These are phyloP conservation scores for Pyrrhoderma noxium DNA, from an alignment of 1,284 basidiomycete genomes.

Conservation along the genomic window DNA sequence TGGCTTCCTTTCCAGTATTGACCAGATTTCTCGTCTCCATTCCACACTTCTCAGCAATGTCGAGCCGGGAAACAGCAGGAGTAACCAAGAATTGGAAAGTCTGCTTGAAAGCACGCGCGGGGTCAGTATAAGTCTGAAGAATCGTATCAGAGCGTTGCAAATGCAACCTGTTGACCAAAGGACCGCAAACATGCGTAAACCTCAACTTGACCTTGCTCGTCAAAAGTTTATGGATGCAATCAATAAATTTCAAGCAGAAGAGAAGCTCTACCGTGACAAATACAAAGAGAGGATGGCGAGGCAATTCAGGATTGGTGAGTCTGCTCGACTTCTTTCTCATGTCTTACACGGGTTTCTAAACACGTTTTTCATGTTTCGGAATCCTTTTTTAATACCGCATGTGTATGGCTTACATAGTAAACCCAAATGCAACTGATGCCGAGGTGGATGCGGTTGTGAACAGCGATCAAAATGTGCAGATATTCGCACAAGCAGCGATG, in stretches of 20 bases:
- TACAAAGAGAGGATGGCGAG: constrained; percentile 94
- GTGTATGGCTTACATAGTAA: constrained; percentile 45
- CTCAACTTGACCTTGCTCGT: constrained; percentile 67
- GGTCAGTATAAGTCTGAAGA: constrained; percentile 68
- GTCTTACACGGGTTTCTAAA: not conserved
- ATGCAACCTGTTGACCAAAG: constrained; percentile 63
- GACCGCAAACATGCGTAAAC: constrained; percentile 21
- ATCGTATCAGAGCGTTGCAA: constrained; percentile 74
- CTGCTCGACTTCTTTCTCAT: not conserved
- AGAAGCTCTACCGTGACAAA: constrained; percentile 88
- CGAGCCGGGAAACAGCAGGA: constrained; percentile 61
- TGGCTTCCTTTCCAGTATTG: constrained; percentile 64
- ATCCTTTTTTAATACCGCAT: not conserved
- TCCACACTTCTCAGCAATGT: constrained; percentile 72
- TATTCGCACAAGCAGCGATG: constrained; percentile 92
- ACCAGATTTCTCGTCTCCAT: constrained; percentile 64
- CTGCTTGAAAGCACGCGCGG: constrained; percentile 74
- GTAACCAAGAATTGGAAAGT: constrained; percentile 61
- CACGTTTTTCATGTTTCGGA: not conserved
- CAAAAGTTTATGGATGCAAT: constrained; percentile 83
- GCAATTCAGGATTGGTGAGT: constrained; percentile 88
- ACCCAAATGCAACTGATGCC: constrained; percentile 90
- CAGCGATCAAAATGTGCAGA: constrained; percentile 71
- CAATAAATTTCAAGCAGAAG: constrained; percentile 83
- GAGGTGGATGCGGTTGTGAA: constrained; percentile 85